These are phyloP conservation scores for Pseudevernia furfuracea DNA, from an alignment of 495 filamentous ascomycete species.

Conservation along the genomic window DNA sequence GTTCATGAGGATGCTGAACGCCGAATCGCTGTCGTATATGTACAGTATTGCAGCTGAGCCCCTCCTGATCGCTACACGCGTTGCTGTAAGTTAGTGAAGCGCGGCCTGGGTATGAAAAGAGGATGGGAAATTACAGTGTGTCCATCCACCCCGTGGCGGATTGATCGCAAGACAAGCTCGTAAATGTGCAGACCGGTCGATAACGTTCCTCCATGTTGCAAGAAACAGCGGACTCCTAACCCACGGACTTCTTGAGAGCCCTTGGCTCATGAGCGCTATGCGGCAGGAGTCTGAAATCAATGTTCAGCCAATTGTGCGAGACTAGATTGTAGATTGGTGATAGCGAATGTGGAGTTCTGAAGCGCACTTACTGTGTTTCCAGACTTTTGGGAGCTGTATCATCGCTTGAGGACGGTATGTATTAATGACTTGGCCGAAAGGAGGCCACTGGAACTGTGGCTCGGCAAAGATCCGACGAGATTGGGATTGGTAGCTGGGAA, in stretches of 20 bases:
- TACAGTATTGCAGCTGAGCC: not conserved
- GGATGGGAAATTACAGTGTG: not conserved
- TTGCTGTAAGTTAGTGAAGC: not conserved
- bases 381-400: conserved; percentile 2
- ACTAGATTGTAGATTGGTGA: not conserved
- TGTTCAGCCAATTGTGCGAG: not conserved
- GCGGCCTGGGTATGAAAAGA: not conserved
- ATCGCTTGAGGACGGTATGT: not conserved
- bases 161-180: not conserved
- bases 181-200: not conserved
- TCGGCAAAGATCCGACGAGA: not conserved
- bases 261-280: conserved; percentile 1
- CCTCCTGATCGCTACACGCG: not conserved
- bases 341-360: not conserved
- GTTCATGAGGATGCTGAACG: not conserved
- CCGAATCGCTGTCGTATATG: conserved; percentile 4
- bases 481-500: not conserved
- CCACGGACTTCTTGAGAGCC: not conserved
- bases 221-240: not conserved
- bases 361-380: conserved; percentile 1
- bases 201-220: not conserved
- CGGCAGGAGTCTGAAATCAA: not conserved
- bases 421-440: not conserved
- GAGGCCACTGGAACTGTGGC: not conserved
- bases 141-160: not conserved